A percentile compares a stretch with the other conserved stretches of the same genome.
These are phyloP conservation scores for Prunus yedoensis DNA, from an alignment of 331 rosid species.

Conservation along the genomic window DNA sequence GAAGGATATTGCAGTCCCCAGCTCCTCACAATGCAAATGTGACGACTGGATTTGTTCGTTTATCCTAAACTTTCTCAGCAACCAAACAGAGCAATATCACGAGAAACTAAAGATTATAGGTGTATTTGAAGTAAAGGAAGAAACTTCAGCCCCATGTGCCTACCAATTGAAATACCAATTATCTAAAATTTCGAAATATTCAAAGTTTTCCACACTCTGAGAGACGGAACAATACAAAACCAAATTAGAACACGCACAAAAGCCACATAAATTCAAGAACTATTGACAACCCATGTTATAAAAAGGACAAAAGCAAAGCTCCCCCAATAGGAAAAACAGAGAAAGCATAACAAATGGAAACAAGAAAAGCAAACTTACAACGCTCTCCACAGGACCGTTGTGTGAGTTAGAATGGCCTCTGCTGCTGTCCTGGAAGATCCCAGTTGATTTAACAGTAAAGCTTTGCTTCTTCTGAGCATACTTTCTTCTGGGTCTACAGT, in stretches of 20 bases:
- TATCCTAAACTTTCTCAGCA: background rate
- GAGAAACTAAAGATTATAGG: background rate
- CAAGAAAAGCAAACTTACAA: constrained; percentile 41
- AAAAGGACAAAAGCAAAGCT: background rate
- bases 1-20: background rate
- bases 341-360: background rate
- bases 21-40: background rate
- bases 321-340: background rate
- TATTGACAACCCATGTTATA: background rate
- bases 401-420: constrained; percentile 31
- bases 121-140: background rate
- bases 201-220: background rate
- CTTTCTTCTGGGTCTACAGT: constrained; percentile 25
- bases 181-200: background rate
- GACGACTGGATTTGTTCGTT: background rate
- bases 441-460: constrained; percentile 29
- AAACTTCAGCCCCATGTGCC: background rate
- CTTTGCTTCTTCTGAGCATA: constrained; percentile 13
- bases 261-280: background rate
- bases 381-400: constrained; percentile 37
- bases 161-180: background rate
- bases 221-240: background rate
- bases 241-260: background rate
- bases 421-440: constrained; percentile 39
- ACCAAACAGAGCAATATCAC: background rate